Base-by-base conservation (phyloP, 208 protist genomes). In the Kentomonas sorsogonicus region DNA sequence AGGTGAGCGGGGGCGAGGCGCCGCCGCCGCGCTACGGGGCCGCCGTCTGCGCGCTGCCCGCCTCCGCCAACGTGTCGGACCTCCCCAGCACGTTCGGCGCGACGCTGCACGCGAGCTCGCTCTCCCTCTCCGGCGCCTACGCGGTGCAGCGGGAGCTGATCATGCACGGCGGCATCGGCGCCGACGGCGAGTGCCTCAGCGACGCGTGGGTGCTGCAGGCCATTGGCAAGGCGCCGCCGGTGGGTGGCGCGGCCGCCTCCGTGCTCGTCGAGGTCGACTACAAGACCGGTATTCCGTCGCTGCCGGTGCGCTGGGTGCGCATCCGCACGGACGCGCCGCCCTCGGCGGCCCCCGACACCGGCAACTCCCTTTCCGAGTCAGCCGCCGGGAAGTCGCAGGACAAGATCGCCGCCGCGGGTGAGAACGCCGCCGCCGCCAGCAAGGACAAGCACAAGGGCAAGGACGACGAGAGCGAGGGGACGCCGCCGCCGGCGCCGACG, bases 201-300 rank as follows among this genome's bases (percentile, higher is more conserved):
- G 86, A 93, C 50, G 77, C 79, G 47, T 93, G 86, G 83, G 66
- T 93, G 63, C 47, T 93, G 58, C 69, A 76, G 31, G 41, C 60
- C 5, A 0, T 63, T 11, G 63, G 63, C 33, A 56, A 56, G 25
- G 27, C 50, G 11, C 55, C 58, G 25, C 50, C 45, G 13, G 63
- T 43, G 56, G n/a, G n/a, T n/a, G 27, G 6, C 26, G 4, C 46
- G 23, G 5, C 22, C 13, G 7, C 22, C 26, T 31, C 13, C 23
- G 3, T 25, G 13, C 15, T 61, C 6, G 3, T 63, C 3, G 61
- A 67, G 41, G 39, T 40, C n/a, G 61, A 67, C 27, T 9, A 26
- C 23, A n/a, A 29, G 51, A 50, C 47, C 4, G 53, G 53, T n/a
- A 20, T 44, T 5, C 38, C 53, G 20, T 18, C 41, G 27, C 36